Percentiles rank a stretch among this genome's conserved stretches.
These are phyloP conservation scores for Colletotrichum karsti DNA, from an alignment of 2,329 filamentous ascomycete genomes.

Conservation along the genomic window DNA sequence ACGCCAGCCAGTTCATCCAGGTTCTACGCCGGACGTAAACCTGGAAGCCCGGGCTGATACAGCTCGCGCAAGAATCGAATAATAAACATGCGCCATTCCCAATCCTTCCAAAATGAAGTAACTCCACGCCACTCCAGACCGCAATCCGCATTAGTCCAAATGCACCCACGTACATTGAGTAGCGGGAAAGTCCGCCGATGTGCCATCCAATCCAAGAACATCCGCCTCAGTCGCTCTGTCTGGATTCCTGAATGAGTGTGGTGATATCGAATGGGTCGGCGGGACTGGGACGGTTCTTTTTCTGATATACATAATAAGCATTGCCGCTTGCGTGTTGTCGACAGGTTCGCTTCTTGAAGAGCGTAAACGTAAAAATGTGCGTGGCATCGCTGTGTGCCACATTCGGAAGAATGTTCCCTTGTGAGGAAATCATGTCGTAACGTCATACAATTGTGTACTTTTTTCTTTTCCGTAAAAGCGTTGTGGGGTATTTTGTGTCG, in stretches of 20 bases:
- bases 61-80: constrained; percentile 3
- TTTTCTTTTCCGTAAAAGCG: background rate
- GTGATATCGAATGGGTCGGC: background rate
- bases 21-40: too few species aligned
- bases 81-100: background rate
- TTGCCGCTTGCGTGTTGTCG: background rate
- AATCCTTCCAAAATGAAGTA: background rate
- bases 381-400: background rate
- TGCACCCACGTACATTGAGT: background rate
- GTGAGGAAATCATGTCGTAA: constrained; percentile 5
- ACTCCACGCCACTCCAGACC: background rate
- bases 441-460: constrained; percentile 11
- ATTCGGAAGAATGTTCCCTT: background rate
- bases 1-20: background rate
- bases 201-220: background rate
- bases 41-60: background rate
- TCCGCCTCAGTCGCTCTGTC: background rate
- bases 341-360: background rate
- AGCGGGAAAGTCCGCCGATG: background rate
- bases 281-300: background rate
- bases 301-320: constrained; percentile 6
- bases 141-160: background rate
- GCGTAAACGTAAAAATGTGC: constrained; percentile 12
- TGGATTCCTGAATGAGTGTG: background rate
- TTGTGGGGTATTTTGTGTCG: constrained; percentile 17